Evolutionary conservation across 441 rosid species (phyloP), one percentile per base, ranked within the genome.

Genomic region (Geranium incanum): DNA sequence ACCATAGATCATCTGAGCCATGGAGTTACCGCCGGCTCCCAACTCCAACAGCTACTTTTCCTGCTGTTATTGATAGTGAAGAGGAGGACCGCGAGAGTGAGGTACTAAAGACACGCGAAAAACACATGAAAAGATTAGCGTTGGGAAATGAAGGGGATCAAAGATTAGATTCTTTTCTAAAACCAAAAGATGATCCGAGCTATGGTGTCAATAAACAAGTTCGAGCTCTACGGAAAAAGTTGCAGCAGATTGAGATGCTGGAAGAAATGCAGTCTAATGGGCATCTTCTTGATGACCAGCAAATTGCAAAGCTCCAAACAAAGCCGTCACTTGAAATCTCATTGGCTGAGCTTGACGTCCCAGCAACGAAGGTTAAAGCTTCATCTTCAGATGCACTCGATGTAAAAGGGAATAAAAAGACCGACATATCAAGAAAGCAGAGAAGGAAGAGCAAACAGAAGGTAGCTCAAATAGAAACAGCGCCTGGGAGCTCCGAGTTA

Each of bases 241-340:
- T 95, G 86, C 99, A 92, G 81, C 99, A 95, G 77, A 89, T 95
- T 75, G 99, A 93, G 82, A 89, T 88, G 84, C 99, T 95, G 36
- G 97, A 93, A 84, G 78, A 76, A 55, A 95, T 87, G 81, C 95
- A 81, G 75, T 82, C 84, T 33, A 80, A 84, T 63, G 98, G 98
- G 43, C 85, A 81, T 74, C 70, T 71, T 73, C 99, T 95, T 6
- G 99, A 95, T 81, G 84, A 81, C 80, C 99, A 95, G 86, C 99
- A 93, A 77, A 80, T 86, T 76, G 89, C 93, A 63, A 95, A 95
- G 83, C 92, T 95, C 71, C 86, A 86, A 79, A 87, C 93, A 74
- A 87, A 86, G 83, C 50, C 76, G 3, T 84, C 75, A 66, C 83
- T 95, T 48, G 96, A 89, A 82, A 82, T 72, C 78, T 89, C 91